Evolutionary conservation across 768 basidiomycete genomes (phyloP).

Genomic region (Pleurotus eryngii): DNA sequence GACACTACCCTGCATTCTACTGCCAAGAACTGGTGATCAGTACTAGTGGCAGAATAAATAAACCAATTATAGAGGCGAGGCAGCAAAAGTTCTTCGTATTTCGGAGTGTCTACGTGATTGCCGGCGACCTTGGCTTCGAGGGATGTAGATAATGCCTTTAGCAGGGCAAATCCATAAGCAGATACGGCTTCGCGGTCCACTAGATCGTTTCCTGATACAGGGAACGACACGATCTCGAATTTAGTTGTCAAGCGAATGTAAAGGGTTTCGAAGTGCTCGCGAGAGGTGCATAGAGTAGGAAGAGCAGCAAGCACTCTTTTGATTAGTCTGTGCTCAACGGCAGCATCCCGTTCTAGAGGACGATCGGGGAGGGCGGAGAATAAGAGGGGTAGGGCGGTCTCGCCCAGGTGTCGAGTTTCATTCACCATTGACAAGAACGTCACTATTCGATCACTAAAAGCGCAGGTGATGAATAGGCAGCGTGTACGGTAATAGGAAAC

Average conservation of each 20-base stretch:
- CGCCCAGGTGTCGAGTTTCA: conserved; percentile 61
- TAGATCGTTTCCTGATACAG: conserved; percentile 13
- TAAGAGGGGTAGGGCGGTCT: conserved; percentile 77
- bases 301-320: conserved; percentile 70
- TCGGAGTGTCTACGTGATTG: conserved; percentile 70
- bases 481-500: background rate
- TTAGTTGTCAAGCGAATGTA: conserved; percentile 75
- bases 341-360: conserved; percentile 54
- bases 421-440: conserved; percentile 65
- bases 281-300: conserved; percentile 66
- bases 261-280: conserved; percentile 80
- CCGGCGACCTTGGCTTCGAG: conserved; percentile 43
- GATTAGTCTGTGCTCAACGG: conserved; percentile 54
- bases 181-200: conserved; percentile 53
- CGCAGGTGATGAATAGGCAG: conserved; percentile 2
- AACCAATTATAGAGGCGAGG: conserved; percentile 68
- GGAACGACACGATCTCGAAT: conserved; percentile 64
- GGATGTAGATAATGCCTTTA: conserved; percentile 64
- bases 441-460: conserved; percentile 52
- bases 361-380: conserved; percentile 71
- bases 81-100: conserved; percentile 76
- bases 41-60: conserved; percentile 36
- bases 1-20: conserved; percentile 51
- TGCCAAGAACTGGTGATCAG: conserved; percentile 24
- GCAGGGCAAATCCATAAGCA: conserved; percentile 83